Percentiles rank a stretch among this genome's conserved stretches.
phyloP scores from a whole-genome alignment of 768 basidiomycete genomes.

The Ramaria rubella region DNA sequence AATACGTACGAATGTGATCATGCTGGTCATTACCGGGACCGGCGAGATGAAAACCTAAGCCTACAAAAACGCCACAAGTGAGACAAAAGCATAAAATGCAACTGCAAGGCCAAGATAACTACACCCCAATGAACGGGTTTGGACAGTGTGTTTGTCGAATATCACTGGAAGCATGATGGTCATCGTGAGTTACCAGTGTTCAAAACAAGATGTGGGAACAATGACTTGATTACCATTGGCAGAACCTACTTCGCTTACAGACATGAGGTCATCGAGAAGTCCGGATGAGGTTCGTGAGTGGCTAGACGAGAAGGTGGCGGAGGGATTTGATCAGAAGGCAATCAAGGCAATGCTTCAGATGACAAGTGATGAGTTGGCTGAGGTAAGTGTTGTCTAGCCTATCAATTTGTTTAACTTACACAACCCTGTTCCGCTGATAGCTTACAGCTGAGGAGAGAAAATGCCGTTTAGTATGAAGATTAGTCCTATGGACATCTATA shows the following conservation, averaged over 20 bases:
- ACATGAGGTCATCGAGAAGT: background rate
- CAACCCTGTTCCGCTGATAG: background rate
- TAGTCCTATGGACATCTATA: background rate
- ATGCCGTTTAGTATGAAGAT: slow-evolving; percentile 1
- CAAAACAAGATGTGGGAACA: too few species aligned
- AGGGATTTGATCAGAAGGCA: background rate
- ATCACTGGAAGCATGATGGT: too few species aligned
- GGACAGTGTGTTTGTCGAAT: too few species aligned
- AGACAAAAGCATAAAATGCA: background rate
- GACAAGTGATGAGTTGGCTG: background rate
- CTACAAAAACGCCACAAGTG: background rate
- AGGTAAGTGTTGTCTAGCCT: background rate
- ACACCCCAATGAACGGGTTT: too few species aligned
- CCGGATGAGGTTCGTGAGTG: slow-evolving; percentile 1
- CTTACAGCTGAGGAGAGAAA: background rate
- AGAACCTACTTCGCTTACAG: too few species aligned
- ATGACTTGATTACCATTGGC: too few species aligned
- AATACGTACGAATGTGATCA: too few species aligned
- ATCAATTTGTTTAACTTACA: background rate
- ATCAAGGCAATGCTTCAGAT: slow-evolving; percentile 4
- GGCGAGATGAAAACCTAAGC: background rate
- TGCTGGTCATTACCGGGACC: background rate
- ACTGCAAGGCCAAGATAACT: too few species aligned
- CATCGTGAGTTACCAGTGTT: too few species aligned
- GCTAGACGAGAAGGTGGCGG: background rate